These are phyloP conservation scores for Aphanocladium album DNA, from an alignment of 2,329 filamentous ascomycete genomes.

Conservation along the genomic window DNA sequence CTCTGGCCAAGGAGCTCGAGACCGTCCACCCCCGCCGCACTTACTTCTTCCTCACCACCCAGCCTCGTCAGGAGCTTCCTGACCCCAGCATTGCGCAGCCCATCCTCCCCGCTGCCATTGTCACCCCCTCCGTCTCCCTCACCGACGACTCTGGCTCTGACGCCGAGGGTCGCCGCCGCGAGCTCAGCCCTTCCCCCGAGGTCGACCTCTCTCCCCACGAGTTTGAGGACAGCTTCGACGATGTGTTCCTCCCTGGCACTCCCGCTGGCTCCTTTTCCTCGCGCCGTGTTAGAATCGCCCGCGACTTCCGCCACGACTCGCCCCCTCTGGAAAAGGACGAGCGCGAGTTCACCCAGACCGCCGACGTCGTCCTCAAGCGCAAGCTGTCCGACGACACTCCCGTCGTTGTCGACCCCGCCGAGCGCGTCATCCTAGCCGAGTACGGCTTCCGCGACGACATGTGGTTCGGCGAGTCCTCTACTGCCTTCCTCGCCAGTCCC, in stretches of 20 bases:
- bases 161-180: conserved; percentile 60
- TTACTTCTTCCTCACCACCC: conserved; percentile 94
- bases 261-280: conserved; percentile 61
- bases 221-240: conserved; percentile 68
- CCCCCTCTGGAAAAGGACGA: conserved; percentile 91
- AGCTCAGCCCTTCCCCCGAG: conserved; percentile 86
- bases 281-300: conserved; percentile 33
- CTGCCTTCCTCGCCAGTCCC: conserved; percentile 49
- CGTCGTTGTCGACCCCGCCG: conserved; percentile 23
- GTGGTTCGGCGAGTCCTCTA: conserved; percentile 46
- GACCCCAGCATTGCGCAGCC: conserved; percentile 29
- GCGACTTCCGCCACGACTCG: conserved; percentile 62
- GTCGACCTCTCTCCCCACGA: conserved; percentile 85
- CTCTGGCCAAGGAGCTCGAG: conserved; percentile 87
- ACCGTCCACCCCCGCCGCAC: conserved; percentile 89
- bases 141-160: conserved; percentile 53
- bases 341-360: conserved; percentile 94
- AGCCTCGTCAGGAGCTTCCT: conserved; percentile 74
- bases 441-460: conserved; percentile 42
- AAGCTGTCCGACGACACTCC: conserved; percentile 46
- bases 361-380: conserved; percentile 70
- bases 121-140: conserved; percentile 72
- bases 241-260: conserved; percentile 53
- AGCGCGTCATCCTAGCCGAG: conserved; percentile 27
- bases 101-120: conserved; percentile 49